Base-by-base conservation (phyloP, 805 yeast genomes). In the Schwanniomyces occidentalis region DNA sequence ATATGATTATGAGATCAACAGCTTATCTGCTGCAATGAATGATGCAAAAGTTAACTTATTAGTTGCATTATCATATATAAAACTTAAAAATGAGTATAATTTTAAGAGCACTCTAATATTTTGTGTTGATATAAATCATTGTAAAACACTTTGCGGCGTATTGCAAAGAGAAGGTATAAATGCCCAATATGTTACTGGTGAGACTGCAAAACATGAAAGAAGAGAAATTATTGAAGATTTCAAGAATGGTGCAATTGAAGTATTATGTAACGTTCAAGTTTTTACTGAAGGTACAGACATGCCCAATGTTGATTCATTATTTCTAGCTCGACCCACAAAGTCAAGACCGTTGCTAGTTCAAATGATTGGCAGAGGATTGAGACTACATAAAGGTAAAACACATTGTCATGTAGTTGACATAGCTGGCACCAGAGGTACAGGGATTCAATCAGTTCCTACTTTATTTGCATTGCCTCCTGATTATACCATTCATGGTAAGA, bases 281-380 rank as follows among this genome's bases (percentile, higher is more conserved):
- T 82, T 91, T 48, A 90, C 96, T 0, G 98, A 90, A 56, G 98
- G 98, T 0, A 88, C 97, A 0, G 97, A 90, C 61, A 80, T 91
- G 13, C 97, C 97, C 3, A 80, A 80, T 41, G 83, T 89, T 37
- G 97, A 90, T 51, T 80, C 88, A 19, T 64, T 90, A 8, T 66
- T 90, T 18, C 57, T 90, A 20, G 85, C 86, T 3, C 63, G 96
- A 21, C 96, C 96, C 2, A 85, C 96, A 0, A 72, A 71, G 38
- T 89, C 96, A 1, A 62, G 78, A 20, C 77, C 84, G 0, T 60
- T 90, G 27, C 59, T 87, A 23, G 71, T 80, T 12, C 98, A 90
- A 53, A 90, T 90, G 96, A 73, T 90, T 13, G 98, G 98, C 0
- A 69, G 98, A 37, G 98, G 97, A 0, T 61, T 90, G 25, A 62